These are phyloP conservation scores for Russula emetica DNA, from an alignment of 768 basidiomycete species.

Conservation along the genomic window DNA sequence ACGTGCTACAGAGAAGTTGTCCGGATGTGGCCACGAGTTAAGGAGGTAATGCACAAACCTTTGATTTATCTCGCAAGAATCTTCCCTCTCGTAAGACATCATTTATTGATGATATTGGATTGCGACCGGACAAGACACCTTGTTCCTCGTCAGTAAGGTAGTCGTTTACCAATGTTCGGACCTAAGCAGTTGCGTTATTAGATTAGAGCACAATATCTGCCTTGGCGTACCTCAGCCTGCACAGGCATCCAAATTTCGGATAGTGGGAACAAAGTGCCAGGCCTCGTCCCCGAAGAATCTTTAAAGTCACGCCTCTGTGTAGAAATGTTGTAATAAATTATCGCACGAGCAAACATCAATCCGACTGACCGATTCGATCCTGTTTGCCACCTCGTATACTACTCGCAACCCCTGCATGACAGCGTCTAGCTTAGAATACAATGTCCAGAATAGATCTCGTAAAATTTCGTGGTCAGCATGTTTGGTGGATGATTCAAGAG, in stretches of 20 bases:
- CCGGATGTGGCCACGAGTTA: not conserved
- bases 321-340: not conserved
- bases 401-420: slow-evolving; percentile 88
- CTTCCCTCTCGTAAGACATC: slow-evolving; percentile 86
- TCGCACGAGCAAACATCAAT: slow-evolving; percentile 1
- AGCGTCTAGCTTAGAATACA: slow-evolving; percentile 93
- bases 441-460: slow-evolving; percentile 92
- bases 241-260: slow-evolving; percentile 85
- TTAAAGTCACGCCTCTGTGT: slow-evolving; percentile 83
- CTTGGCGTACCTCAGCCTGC: slow-evolving; percentile 72
- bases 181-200: slow-evolving; percentile 42
- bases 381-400: slow-evolving; percentile 83
- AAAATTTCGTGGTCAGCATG: slow-evolving; percentile 80
- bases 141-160: slow-evolving; percentile 92
- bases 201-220: slow-evolving; percentile 9
- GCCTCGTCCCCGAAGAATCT: slow-evolving; percentile 76
- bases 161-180: slow-evolving; percentile 77
- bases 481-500: slow-evolving; percentile 68
- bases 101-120: slow-evolving; percentile 90
- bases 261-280: slow-evolving; percentile 73
- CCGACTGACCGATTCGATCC: slow-evolving; percentile 80
- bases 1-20: slow-evolving; percentile 49
- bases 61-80: slow-evolving; percentile 70
- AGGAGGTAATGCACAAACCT: slow-evolving; percentile 43
- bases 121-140: slow-evolving; percentile 70